A percentile compares a stretch with the other conserved stretches of the same genome.
These are phyloP conservation scores for Pogostemon cablin DNA, from an alignment of 257 asterid species.

Conservation along the genomic window DNA sequence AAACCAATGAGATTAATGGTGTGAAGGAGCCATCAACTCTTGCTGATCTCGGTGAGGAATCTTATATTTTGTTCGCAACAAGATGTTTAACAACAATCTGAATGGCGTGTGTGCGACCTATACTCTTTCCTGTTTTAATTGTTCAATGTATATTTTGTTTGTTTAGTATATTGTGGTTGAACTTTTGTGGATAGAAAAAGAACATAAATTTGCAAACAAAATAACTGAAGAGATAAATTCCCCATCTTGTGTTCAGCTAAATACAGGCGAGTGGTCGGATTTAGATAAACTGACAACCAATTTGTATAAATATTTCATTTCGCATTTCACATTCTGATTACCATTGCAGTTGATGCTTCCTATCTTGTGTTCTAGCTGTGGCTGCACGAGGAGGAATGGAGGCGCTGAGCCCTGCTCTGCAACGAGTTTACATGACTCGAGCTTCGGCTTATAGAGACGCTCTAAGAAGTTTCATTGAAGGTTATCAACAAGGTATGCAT, in stretches of 20 bases:
- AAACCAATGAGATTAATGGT: conserved; percentile 34
- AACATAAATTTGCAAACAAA: conserved; percentile 8
- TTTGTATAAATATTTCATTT: neutral
- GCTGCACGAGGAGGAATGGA: conserved; percentile 98
- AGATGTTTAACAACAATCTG: neutral
- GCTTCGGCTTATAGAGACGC: conserved; percentile 92
- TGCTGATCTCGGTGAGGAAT: conserved; percentile 82
- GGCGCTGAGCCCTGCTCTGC: conserved; percentile 82
- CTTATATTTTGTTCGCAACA: neutral
- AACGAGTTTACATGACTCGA: conserved; percentile 89
- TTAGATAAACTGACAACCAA: no score
- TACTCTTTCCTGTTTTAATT: neutral
- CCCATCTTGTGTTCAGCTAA: neutral
- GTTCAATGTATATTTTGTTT: neutral
- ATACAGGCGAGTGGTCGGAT: no score
- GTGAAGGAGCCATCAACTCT: conserved; percentile 75
- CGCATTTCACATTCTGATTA: neutral
- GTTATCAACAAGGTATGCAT: conserved; percentile 92
- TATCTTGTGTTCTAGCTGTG: conserved; percentile 49
- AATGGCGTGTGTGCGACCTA: neutral
- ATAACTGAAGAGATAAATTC: conserved; percentile 4
- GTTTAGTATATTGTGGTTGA: neutral
- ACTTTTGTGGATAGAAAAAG: neutral
- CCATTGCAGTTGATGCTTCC: neutral
- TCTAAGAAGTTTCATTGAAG: conserved; percentile 80